These are phyloP conservation scores for Pichia sporocuriosa DNA, from an alignment of 805 yeast genomes.

Conservation along the genomic window DNA sequence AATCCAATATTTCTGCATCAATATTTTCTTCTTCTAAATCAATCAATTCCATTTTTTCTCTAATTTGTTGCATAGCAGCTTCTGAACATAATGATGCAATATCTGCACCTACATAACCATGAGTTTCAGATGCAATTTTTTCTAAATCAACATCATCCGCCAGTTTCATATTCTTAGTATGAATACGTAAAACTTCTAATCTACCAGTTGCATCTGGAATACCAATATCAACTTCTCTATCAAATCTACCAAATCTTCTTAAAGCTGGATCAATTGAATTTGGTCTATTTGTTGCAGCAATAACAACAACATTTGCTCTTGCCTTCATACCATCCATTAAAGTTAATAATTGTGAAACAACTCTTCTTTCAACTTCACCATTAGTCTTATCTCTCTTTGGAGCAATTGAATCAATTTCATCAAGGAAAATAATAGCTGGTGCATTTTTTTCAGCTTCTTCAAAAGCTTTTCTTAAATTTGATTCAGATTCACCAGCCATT, in stretches of 20 bases:
- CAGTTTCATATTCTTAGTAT: slow-evolving; percentile 97
- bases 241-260: slow-evolving; percentile 81
- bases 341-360: slow-evolving; percentile 93
- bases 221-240: slow-evolving; percentile 81
- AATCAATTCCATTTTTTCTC: slow-evolving; percentile 98
- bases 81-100: slow-evolving; percentile 98
- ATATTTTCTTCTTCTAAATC: slow-evolving; percentile 94
- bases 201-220: slow-evolving; percentile 98
- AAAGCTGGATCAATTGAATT: slow-evolving; percentile 81
- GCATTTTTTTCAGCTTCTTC: slow-evolving; percentile 99
- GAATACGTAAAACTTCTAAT: slow-evolving; percentile 92
- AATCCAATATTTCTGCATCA: slow-evolving; percentile 93
- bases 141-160: slow-evolving; percentile 94
- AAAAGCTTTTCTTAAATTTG: slow-evolving; percentile 93
- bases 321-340: slow-evolving; percentile 99
- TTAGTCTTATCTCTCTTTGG: slow-evolving; percentile 99
- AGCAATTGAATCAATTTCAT: slow-evolving; percentile 97
- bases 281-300: slow-evolving; percentile 94
- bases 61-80: slow-evolving; percentile 99
- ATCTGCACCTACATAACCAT: slow-evolving; percentile 99
- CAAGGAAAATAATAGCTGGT: slow-evolving; percentile 95
- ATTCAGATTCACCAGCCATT: slow-evolving; percentile 99
- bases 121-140: slow-evolving; percentile 93
- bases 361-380: slow-evolving; percentile 99
- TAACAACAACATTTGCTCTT: slow-evolving; percentile 95